Base-by-base conservation (phyloP, 2,329 filamentous ascomycete species). In the Nemania serpens region DNA sequence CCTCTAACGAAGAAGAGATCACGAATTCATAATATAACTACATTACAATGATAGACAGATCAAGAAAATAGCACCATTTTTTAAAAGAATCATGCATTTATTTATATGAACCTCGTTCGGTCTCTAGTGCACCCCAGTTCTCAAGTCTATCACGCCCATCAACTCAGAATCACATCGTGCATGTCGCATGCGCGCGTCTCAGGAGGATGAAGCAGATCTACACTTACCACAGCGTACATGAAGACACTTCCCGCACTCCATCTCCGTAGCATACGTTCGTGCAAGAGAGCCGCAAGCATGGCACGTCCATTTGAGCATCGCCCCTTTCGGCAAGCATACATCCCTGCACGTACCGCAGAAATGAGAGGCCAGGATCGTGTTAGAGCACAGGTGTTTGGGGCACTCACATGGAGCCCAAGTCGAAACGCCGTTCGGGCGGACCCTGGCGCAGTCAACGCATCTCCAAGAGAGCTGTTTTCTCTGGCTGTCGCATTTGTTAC, bases 401-500 rank as follows among this genome's bases (percentile, higher is more conserved):
- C 69, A 69, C 1, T 37, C 9, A 29, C 71, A 70, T 0, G 49
- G 7, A 1, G 25, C 39, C 62, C 66, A 69, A 2, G 59, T 39
- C 2, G 33, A 20, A 7, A 59, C 50, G 3, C 57, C 9, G 2
- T 42, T 37, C 6, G 59, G 50, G 7, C 71, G 66, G 1, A 69
- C 20, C 15, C 11, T n/a, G 13, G 39, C 25, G 36, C 69, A 71
- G 1, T 64, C 58, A 0, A 13, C 25, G 41, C 71, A 72, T 0
- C 9, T 33, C 71, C 71, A 73, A 4, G 64, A 49, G 1, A 70
- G 18, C 33, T 72, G 67, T 12, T 67, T 68, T 18, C 13, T 37
- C 1, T 46, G 2, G 12, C 60, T 63, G 9, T 43, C 41, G 46
- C 71, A 72, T 1, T 50, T 36, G 12, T 50, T 48, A 39, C 70